These are phyloP conservation scores for Pleurotus citrinopileatus DNA, from an alignment of 768 basidiomycete species.

Conservation along the genomic window DNA sequence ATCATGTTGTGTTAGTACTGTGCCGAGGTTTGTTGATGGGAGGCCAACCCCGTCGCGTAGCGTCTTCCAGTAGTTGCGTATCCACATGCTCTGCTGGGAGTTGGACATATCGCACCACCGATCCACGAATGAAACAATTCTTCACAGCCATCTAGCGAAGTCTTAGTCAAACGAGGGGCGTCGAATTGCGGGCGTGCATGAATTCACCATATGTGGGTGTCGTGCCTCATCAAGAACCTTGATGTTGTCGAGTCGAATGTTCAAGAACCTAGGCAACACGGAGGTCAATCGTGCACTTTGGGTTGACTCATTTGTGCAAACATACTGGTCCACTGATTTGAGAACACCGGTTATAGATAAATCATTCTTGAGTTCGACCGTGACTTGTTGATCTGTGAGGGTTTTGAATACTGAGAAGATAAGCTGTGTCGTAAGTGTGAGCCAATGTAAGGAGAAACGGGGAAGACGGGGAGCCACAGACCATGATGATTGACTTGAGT, in stretches of 20 bases:
- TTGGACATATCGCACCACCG: conserved; percentile 97
- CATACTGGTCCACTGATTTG: conserved; percentile 97
- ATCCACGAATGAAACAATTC: conserved; percentile 98
- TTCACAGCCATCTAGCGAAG: conserved; percentile 88
- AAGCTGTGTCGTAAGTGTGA: conserved; percentile 44
- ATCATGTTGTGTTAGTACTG: neutral
- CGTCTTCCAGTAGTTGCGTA: conserved; percentile 93
- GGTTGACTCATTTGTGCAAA: conserved; percentile 16
- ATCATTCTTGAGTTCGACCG: conserved; percentile 98
- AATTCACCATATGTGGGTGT: conserved; percentile 93
- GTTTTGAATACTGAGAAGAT: conserved; percentile 99
- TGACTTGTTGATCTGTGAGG: conserved; percentile 94
- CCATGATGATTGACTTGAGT: too few relatives aligned
- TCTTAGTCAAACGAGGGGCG: neutral
- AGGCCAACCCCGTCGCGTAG: conserved; percentile 83
- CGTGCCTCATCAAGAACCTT: conserved; percentile 87
- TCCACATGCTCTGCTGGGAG: conserved; percentile 91
- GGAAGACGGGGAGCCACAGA: neutral
- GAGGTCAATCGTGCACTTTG: neutral
- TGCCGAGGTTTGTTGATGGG: neutral
- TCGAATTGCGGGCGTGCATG: neutral
- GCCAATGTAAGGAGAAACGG: neutral
- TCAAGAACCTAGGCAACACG: conserved; percentile 66
- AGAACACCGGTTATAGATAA: conserved; percentile 92
- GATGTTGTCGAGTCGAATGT: conserved; percentile 94